phyloP scores from a whole-genome alignment of 805 yeast genomes.

The Saccharomycopsis sp. region DNA sequence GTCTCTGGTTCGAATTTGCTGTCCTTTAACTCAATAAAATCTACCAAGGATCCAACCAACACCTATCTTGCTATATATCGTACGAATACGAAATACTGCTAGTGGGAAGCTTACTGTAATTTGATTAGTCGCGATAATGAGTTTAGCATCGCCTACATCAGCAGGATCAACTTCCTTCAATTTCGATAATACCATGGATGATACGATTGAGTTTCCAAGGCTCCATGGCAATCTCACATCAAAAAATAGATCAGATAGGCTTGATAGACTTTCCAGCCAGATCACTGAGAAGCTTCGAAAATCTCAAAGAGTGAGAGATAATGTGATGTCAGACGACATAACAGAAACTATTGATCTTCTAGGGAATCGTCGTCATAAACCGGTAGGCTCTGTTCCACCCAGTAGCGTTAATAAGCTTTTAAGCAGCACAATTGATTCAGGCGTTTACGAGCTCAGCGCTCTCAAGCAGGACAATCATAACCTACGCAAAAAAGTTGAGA shows the following conservation, averaged over 20 bases:
- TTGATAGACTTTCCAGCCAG: neutral
- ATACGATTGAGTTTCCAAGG: neutral
- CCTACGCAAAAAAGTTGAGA: constrained; percentile 2
- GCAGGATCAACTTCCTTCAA: neutral
- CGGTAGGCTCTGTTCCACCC: constrained; percentile 12
- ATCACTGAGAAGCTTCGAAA: neutral
- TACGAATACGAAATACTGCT: too few relatives aligned
- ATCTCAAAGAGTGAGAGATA: neutral
- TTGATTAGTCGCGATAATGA: too few relatives aligned
- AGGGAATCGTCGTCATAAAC: constrained; percentile 4
- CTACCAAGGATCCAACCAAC: too few relatives aligned
- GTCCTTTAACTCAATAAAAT: too few relatives aligned
- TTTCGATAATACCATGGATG: neutral
- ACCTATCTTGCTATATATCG: neutral
- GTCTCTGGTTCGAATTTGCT: neutral
- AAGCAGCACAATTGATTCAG: constrained; percentile 4
- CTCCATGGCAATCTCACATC: neutral
- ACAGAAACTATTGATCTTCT: constrained; percentile 16
- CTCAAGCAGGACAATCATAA: constrained; percentile 1
- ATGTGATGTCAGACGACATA: constrained; percentile 2
- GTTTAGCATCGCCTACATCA: neutral
- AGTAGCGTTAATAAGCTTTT: constrained; percentile 12
- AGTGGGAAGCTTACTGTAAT: too few relatives aligned
- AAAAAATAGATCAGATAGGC: neutral
- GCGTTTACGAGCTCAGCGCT: constrained; percentile 4